Base-by-base conservation (phyloP, 345 rosid genomes). In the Eucalyptus polyanthemos region DNA sequence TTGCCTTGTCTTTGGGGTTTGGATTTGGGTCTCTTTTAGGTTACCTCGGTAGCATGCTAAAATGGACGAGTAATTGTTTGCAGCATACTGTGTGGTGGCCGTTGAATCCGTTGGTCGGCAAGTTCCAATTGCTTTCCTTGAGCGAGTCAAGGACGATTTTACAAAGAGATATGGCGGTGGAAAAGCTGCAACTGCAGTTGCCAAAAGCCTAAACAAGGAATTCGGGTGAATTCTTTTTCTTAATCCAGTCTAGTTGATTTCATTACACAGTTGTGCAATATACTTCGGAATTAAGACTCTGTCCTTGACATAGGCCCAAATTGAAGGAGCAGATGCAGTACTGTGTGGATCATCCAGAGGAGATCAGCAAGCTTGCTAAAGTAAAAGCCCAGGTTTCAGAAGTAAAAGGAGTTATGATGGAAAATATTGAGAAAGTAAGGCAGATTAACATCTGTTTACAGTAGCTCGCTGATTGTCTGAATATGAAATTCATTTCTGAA, bases 241-340 rank as follows among this genome's bases (percentile, higher is more conserved):
- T 51, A n/a, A 58, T 69, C 86, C 15, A 21, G 11, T 88, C 53
- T 19, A n/a, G 83, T 50, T 27, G 56, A 6, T 51, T 50, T 31
- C 5, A 21, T 72, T 53, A 42, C 88, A 19, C 16, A 25, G 15
- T 81, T 81, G 4, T 50, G 83, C 25, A 29, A 86, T 80, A 37
- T 47, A 80, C 24, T 54, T 42, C 5, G 42, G 31, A 21, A n/a
- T 21, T 85, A 11, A 86, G 58, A 19, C 34, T 72, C 76, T 76
- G 85, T 31, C 5, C 17, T 40, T 51, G 88, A 86, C 51, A 83
- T 90, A 95, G 96, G 90, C 88, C 95, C 47, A 94, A 94, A 60
- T 49, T 95, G 93, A 95, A 93, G 94, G 94, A 94, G 89, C 95
- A 94, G 60, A 94, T 95, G 97, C 95, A 95, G 88, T 94, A 92